phyloP scores from a whole-genome alignment of 2,329 filamentous ascomycete species.

The Penicillium sp. region DNA sequence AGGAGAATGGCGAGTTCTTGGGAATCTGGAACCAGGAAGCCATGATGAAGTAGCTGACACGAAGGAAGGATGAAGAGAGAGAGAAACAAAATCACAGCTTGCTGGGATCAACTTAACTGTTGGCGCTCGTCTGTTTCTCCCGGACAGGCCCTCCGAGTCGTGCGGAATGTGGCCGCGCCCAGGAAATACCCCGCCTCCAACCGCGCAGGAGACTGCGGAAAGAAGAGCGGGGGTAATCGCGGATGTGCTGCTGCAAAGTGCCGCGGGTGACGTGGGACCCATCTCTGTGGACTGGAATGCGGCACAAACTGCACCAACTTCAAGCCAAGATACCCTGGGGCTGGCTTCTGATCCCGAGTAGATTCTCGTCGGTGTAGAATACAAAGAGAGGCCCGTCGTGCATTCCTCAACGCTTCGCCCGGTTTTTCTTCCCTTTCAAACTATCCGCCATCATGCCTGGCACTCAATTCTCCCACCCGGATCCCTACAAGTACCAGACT shows the following conservation, averaged over 20 bases:
- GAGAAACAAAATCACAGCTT: conserved; percentile 3
- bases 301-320: not conserved
- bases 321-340: not conserved
- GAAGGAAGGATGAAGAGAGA: conserved; percentile 5
- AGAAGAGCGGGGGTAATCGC: conserved; percentile 16
- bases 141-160: conserved; percentile 7
- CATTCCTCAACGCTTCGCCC: not conserved
- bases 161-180: conserved; percentile 21
- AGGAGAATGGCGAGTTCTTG: conserved; percentile 66
- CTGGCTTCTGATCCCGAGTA: not conserved
- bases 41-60: conserved; percentile 29
- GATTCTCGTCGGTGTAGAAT: not conserved
- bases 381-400: conserved; percentile 14
- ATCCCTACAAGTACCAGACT: conserved; percentile 76
- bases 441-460: conserved; percentile 57
- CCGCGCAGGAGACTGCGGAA: conserved; percentile 19
- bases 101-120: conserved; percentile 4
- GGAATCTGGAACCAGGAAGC: conserved; percentile 64
- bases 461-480: conserved; percentile 63
- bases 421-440: not conserved
- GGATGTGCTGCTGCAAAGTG: conserved; percentile 3
- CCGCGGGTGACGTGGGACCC: conserved; percentile 8
- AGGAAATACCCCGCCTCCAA: conserved; percentile 19
- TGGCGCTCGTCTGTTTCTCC: not conserved
- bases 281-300: not conserved